Evolutionary conservation across 371 early-diverging fungal species (phyloP).

Genomic region (Apophysomyces elegans): DNA sequence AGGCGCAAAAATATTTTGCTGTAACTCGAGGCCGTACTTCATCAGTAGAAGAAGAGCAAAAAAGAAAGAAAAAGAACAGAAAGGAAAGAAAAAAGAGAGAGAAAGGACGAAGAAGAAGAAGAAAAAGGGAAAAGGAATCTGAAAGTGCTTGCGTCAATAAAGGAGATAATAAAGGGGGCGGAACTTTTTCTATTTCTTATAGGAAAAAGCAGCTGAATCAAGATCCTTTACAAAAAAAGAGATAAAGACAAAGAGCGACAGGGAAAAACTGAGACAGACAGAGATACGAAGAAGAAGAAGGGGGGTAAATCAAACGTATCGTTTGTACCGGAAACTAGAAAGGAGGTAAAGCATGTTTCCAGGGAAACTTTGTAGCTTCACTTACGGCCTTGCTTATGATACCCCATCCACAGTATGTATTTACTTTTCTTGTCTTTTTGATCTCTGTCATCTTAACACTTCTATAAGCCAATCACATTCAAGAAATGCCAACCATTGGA

Average conservation of each 20-base stretch:
- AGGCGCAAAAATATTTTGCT: conserved; percentile 30
- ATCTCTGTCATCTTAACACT: neutral
- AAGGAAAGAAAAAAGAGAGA: neutral
- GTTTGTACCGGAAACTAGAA: neutral
- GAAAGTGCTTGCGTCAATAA: conserved; percentile 6
- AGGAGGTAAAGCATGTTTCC: neutral
- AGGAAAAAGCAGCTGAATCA: too few species aligned
- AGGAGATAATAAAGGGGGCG: conserved; percentile 7
- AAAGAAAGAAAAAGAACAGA: neutral
- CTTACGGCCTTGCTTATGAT: neutral
- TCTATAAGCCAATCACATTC: neutral
- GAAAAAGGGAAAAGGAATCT: neutral
- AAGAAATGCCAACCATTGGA: neutral
- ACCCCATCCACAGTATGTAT: too few species aligned
- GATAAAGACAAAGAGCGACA: too few species aligned
- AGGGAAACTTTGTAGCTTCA: conserved; percentile 1
- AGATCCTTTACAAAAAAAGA: too few species aligned
- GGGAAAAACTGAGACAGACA: too few species aligned
- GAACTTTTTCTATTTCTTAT: too few species aligned
- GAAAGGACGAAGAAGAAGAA: neutral
- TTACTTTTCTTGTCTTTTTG: neutral
- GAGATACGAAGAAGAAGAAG: too few species aligned
- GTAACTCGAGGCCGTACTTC: conserved; percentile 33
- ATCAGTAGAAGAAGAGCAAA: conserved; percentile 12
- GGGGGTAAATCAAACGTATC: neutral